A percentile compares a stretch with the other conserved stretches of the same genome.
phyloP scores from a whole-genome alignment of 2,329 filamentous ascomycete species.

The Neonectria hederae region DNA sequence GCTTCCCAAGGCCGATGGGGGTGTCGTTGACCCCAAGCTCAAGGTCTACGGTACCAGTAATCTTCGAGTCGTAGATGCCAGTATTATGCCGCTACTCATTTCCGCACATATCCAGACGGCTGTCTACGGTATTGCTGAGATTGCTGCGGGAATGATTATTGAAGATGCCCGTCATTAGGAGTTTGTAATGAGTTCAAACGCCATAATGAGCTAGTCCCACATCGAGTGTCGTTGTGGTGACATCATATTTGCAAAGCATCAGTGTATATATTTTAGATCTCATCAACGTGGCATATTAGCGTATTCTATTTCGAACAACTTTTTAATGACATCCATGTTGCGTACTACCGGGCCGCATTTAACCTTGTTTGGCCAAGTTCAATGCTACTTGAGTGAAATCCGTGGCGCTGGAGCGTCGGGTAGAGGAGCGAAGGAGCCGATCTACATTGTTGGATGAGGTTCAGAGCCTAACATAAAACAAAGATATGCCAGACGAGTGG shows the following conservation, averaged over 20 bases:
- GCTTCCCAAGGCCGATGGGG: conserved; percentile 55
- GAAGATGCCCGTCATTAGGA: conserved; percentile 7
- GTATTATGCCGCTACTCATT: conserved; percentile 58
- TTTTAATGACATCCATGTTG: background rate
- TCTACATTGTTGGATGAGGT: too few species aligned
- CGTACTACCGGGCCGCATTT: too few species aligned
- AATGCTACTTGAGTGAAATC: too few species aligned
- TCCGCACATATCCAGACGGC: conserved; percentile 60
- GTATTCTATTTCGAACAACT: background rate
- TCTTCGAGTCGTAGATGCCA: conserved; percentile 60
- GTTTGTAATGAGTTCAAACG: background rate
- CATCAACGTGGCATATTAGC: background rate
- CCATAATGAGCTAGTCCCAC: background rate
- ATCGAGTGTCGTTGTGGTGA: background rate
- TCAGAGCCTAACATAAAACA: too few species aligned
- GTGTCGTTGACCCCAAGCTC: conserved; percentile 55
- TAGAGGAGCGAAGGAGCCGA: too few species aligned
- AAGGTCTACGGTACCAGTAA: conserved; percentile 59
- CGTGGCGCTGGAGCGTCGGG: too few species aligned
- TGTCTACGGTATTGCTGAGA: conserved; percentile 64
- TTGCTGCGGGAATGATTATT: conserved; percentile 46
- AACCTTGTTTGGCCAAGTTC: too few species aligned
- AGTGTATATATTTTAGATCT: background rate
- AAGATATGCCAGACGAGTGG: too few species aligned
- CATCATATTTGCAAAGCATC: background rate